Base-by-base conservation (phyloP, 2,329 filamentous ascomycete species). In the Colletotrichum gigasporum region DNA sequence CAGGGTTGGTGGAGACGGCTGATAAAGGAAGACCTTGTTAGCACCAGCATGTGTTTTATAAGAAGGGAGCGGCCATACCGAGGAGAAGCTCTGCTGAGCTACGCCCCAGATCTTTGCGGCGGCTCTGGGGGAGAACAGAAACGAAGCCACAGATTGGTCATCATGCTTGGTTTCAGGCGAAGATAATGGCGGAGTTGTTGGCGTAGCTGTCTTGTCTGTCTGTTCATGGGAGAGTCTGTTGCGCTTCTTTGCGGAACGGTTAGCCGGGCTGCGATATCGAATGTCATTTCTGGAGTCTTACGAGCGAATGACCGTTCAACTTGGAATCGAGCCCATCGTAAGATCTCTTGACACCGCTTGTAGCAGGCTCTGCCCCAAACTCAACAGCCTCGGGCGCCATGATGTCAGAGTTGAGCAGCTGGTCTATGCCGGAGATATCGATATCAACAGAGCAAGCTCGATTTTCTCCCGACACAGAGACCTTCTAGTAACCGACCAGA, bases 1-100 rank as follows among this genome's bases (percentile, higher is more conserved):
- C 2, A 72, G 26, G 5, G 47, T 56, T 0, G 71, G 71, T 4
- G 71, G 70, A 1, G 42, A 51, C 2, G 48, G 34, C 56, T 66
- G 12, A n/a, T n/a, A n/a, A n/a, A n/a, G 22, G n/a, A 11, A 18
- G 12, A 3, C 12, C 20, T 16, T 1, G 12, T 51, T 35, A 51
- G 30, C 44, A 34, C n/a, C n/a, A 18, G 6, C 10, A 3, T n/a
- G 20, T 41, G 7, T 41, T 3, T 8, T 24, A 16, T 18, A 6
- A 5, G 4, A 4, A n/a, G 24, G 10, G 18, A 5, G 8, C 8
- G 7, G 7, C 1, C 30, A n/a, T 26, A 60, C 64, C 20, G 48
- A 51, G 12, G 44, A 59, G 24, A 66, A 52, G 44, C 50, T 39
- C 18, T 64, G 48, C 20, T 66, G 54, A 10, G 54, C 64, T 3